These are phyloP conservation scores for Fusarium newnesense DNA, from an alignment of 2,329 filamentous ascomycete species.

Conservation along the genomic window DNA sequence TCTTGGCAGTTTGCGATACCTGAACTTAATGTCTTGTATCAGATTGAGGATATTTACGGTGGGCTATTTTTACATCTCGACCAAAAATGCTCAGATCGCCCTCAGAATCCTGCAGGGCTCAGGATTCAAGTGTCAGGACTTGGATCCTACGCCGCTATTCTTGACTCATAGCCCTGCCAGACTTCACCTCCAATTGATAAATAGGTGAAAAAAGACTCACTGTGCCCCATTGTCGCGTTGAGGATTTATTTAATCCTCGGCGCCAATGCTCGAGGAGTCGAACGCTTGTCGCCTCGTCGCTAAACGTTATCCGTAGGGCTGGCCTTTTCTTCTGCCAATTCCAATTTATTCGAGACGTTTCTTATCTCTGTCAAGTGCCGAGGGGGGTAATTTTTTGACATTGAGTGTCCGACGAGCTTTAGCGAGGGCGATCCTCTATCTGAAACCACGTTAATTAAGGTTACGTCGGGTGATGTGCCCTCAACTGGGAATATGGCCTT, in stretches of 20 bases:
- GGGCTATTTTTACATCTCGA: background rate
- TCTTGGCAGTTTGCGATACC: background rate
- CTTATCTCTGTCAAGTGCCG: slow-evolving; percentile 21
- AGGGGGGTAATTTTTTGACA: slow-evolving; percentile 7
- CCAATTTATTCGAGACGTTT: slow-evolving; percentile 1
- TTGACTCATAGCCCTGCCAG: slow-evolving; percentile 4
- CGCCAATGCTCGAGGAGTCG: background rate
- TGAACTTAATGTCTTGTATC: background rate
- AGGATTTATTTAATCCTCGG: slow-evolving; percentile 5
- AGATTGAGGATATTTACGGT: background rate
- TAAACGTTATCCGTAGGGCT: slow-evolving; percentile 25
- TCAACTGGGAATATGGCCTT: slow-evolving; percentile 10
- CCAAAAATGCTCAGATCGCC: background rate
- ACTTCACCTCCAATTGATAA: background rate
- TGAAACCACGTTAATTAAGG: slow-evolving; percentile 34
- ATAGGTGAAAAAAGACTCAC: background rate
- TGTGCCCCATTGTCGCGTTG: slow-evolving; percentile 26
- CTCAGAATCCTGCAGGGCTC: background rate
- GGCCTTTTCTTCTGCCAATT: background rate
- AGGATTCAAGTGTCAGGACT: background rate
- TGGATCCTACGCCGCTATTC: background rate
- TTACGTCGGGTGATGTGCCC: slow-evolving; percentile 16
- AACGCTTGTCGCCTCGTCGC: background rate
- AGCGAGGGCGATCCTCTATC: slow-evolving; percentile 30
- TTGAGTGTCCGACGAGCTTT: background rate